phyloP scores from a whole-genome alignment of 2,329 filamentous ascomycete species.

The Thyridium curvatum region DNA sequence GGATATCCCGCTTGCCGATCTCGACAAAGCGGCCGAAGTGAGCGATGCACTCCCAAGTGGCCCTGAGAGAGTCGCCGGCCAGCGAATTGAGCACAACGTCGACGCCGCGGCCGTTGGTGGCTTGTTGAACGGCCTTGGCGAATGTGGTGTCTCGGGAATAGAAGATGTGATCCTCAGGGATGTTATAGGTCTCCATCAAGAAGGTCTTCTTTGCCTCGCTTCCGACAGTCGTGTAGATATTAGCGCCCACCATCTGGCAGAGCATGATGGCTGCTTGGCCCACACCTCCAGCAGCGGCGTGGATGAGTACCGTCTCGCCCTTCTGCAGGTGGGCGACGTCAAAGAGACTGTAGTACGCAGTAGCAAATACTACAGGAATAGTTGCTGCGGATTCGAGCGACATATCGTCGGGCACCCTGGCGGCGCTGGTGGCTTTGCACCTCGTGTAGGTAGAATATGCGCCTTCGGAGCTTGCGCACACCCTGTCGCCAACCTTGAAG shows the following conservation, averaged over 20 bases:
- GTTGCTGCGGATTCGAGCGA: slow-evolving; percentile 13
- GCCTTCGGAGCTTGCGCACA: slow-evolving; percentile 13
- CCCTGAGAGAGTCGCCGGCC: slow-evolving; percentile 17
- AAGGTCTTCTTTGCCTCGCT: slow-evolving; percentile 18
- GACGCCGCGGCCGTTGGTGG: slow-evolving; percentile 18
- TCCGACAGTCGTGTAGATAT: slow-evolving; percentile 22
- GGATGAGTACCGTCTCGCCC: slow-evolving; percentile 13
- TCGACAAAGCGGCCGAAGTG: slow-evolving; percentile 25
- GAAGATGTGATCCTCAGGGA: slow-evolving; percentile 21
- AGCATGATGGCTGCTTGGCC: slow-evolving; percentile 12
- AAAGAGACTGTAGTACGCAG: slow-evolving; percentile 18
- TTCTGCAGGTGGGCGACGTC: slow-evolving; percentile 14
- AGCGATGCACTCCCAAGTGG: slow-evolving; percentile 24
- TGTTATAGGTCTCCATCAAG: slow-evolving; percentile 17
- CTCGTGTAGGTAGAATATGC: slow-evolving; percentile 5
- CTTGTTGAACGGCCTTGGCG: slow-evolving; percentile 13
- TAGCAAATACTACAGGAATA: slow-evolving; percentile 16
- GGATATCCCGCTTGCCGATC: slow-evolving; percentile 24
- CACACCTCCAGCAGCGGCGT: slow-evolving; percentile 13
- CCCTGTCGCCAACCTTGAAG: slow-evolving; percentile 21
- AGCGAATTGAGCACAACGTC: slow-evolving; percentile 24
- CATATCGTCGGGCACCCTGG: slow-evolving; percentile 15
- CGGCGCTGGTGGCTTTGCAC: slow-evolving; percentile 1
- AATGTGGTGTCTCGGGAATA: slow-evolving; percentile 19
- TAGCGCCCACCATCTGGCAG: slow-evolving; percentile 7